Evolutionary conservation across 352 stramenopile species (phyloP).

Genomic region (Thalassiosira livingstoniorum): DNA sequence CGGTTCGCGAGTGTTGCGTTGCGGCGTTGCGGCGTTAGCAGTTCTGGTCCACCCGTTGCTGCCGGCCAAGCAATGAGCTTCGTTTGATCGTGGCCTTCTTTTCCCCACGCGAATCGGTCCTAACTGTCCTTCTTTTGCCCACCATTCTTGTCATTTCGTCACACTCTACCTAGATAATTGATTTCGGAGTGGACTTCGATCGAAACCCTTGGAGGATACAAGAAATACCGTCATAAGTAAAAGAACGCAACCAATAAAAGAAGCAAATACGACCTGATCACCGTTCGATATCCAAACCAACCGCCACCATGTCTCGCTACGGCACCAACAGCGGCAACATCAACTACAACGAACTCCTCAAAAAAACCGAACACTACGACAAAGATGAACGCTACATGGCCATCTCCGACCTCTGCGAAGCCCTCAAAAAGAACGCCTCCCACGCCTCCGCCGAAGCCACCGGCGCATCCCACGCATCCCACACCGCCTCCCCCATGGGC

Average conservation of each 20-base stretch:
- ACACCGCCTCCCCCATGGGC: background rate
- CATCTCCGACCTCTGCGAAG: conserved; percentile 96
- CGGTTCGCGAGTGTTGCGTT: too few relatives aligned
- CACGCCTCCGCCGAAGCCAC: conserved; percentile 10
- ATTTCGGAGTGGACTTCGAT: background rate
- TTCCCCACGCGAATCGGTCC: too few relatives aligned
- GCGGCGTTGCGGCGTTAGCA: too few relatives aligned
- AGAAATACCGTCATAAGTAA: too few relatives aligned
- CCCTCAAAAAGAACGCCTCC: conserved; percentile 88
- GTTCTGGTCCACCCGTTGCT: too few relatives aligned
- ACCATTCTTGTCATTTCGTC: too few relatives aligned
- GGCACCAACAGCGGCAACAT: conserved; percentile 4
- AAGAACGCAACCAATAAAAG: too few relatives aligned
- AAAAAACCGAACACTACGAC: conserved; percentile 86
- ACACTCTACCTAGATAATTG: background rate
- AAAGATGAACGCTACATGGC: conserved; percentile 99
- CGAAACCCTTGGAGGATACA: too few relatives aligned
- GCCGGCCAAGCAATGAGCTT: too few relatives aligned
- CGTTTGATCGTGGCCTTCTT: too few relatives aligned
- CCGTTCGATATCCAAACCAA: background rate
- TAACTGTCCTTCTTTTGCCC: too few relatives aligned
- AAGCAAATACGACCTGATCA: too few relatives aligned
- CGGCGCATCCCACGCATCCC: background rate
- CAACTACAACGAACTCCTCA: conserved; percentile 73
- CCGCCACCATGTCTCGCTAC: conserved; percentile 34